phyloP scores from a whole-genome alignment of 140 eudicot genomes.

The Senecio squalidus region DNA sequence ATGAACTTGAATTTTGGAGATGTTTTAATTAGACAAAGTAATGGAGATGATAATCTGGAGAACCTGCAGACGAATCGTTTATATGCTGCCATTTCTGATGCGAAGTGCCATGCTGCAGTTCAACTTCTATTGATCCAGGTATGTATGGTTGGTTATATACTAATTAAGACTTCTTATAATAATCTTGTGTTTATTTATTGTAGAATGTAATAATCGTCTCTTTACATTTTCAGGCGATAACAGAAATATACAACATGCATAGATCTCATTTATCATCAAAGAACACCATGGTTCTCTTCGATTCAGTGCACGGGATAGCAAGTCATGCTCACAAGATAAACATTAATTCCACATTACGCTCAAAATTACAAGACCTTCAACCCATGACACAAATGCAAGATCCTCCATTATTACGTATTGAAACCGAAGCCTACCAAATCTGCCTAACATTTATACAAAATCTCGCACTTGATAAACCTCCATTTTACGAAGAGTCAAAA shows the following conservation, averaged over 20 bases:
- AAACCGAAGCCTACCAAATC: slow-evolving; percentile 81
- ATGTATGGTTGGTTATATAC: not conserved
- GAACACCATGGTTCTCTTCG: slow-evolving; percentile 50
- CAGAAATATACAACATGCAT: slow-evolving; percentile 75
- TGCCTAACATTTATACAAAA: slow-evolving; percentile 77
- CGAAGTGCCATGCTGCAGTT: slow-evolving; percentile 84
- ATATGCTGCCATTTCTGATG: slow-evolving; percentile 67
- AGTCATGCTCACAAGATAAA: slow-evolving; percentile 81
- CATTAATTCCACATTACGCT: slow-evolving; percentile 43
- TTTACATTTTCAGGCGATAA: slow-evolving; percentile 58
- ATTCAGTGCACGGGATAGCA: slow-evolving; percentile 66
- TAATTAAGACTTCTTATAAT: no score
- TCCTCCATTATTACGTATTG: slow-evolving; percentile 90
- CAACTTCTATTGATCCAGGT: slow-evolving; percentile 95
- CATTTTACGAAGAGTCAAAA: slow-evolving; percentile 45
- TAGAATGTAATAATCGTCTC: slow-evolving; percentile 1
- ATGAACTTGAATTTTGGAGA: slow-evolving; percentile 36
- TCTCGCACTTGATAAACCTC: slow-evolving; percentile 58
- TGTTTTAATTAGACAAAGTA: slow-evolving; percentile 29
- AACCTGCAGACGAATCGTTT: slow-evolving; percentile 39
- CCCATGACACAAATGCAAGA: slow-evolving; percentile 92
- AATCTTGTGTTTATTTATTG: no score
- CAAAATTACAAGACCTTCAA: slow-evolving; percentile 62
- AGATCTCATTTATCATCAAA: slow-evolving; percentile 60
- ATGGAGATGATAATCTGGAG: slow-evolving; percentile 44